phyloP scores from a whole-genome alignment of 495 filamentous ascomycete species.

The Evernia prunastri region DNA sequence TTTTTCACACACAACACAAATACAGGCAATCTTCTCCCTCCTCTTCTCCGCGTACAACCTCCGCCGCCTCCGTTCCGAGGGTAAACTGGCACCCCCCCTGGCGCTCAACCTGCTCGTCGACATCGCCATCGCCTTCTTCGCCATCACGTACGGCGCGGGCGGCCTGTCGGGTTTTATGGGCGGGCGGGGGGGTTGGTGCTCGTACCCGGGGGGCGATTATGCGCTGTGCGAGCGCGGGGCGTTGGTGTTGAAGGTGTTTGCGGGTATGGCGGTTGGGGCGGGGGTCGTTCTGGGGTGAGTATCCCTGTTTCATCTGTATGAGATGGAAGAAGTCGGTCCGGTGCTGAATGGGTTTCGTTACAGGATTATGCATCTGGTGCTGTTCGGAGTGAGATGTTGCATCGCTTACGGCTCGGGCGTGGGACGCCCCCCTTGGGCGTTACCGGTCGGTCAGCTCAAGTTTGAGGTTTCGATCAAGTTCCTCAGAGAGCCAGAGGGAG shows the following conservation, averaged over 20 bases:
- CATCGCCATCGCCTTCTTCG: conserved; percentile 6
- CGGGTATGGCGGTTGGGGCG: neutral
- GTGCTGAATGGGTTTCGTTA: too few species aligned
- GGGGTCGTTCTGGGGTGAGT: neutral
- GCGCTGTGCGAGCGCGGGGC: neutral
- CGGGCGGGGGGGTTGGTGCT: neutral
- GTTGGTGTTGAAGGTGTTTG: neutral
- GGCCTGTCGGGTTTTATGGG: neutral
- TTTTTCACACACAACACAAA: too few species aligned
- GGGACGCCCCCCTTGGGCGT: neutral
- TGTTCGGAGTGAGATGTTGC: neutral
- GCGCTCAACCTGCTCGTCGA: neutral
- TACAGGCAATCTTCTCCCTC: conserved; percentile 10
- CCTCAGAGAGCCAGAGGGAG: neutral
- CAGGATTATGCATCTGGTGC: neutral
- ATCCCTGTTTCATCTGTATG: too few species aligned
- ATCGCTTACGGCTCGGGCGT: neutral
- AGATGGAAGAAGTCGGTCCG: too few species aligned
- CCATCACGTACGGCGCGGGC: neutral
- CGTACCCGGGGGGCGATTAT: neutral
- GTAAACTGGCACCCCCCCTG: neutral
- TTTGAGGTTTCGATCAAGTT: conserved; percentile 10
- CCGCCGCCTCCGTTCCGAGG: neutral
- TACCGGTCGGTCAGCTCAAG: neutral
- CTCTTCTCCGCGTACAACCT: neutral